A percentile compares a stretch with the other conserved stretches of the same genome.
Evolutionary conservation across 495 filamentous ascomycete genomes (phyloP).

Genomic region (Hyaloscypha hepaticicola): DNA sequence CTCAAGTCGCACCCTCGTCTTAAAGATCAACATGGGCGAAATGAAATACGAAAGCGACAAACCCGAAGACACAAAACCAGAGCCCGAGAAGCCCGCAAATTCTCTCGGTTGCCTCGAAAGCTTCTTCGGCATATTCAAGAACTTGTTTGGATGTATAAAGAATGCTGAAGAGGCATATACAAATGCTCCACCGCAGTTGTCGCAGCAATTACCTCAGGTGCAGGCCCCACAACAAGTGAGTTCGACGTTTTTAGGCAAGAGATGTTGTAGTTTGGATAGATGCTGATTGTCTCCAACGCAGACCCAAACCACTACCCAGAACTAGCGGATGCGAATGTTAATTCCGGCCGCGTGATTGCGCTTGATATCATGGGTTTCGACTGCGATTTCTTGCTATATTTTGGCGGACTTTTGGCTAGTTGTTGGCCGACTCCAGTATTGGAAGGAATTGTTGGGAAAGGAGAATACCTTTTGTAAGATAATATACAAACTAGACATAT

Average conservation of each 20-base stretch:
- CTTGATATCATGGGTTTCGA: no score
- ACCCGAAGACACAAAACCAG: no score
- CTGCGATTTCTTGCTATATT: no score
- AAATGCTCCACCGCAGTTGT: constrained; percentile 40
- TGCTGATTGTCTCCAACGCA: neutral
- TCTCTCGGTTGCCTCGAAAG: constrained; percentile 39
- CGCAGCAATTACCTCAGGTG: constrained; percentile 37
- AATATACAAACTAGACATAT: no score
- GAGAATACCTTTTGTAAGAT: neutral
- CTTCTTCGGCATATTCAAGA: constrained; percentile 37
- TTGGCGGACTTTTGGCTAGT: neutral
- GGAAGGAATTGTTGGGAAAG: neutral
- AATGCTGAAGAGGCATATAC: constrained; percentile 28
- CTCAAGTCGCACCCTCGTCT: neutral
- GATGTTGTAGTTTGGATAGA: neutral
- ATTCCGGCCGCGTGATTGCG: neutral
- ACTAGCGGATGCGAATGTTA: neutral
- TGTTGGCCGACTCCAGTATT: neutral
- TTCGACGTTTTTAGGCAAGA: neutral
- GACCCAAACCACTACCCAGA: neutral
- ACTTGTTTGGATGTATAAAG: constrained; percentile 36
- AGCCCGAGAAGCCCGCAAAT: neutral
- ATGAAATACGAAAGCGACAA: neutral
- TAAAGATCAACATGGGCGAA: neutral
- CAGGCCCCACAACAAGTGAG: neutral